Evolutionary conservation across 768 basidiomycete species (phyloP).

Genomic region (Kwoniella bestiolae): DNA sequence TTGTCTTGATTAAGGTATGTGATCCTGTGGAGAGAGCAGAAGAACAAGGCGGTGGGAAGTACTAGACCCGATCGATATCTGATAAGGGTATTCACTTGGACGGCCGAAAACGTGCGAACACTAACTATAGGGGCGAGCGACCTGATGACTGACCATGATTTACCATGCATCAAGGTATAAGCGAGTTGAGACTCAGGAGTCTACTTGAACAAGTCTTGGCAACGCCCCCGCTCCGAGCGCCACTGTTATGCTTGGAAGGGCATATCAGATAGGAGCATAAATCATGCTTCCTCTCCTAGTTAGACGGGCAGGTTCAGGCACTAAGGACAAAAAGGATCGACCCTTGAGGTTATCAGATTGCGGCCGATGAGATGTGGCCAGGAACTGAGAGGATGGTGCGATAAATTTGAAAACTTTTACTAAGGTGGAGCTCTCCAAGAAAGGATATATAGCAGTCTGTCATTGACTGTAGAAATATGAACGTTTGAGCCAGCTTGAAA

Average conservation of each 20-base stretch:
- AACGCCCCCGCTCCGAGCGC: background rate
- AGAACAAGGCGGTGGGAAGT: too few relatives aligned
- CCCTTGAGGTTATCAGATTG: background rate
- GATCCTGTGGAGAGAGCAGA: too few relatives aligned
- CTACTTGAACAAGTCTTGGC: background rate
- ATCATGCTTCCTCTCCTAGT: background rate
- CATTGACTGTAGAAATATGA: background rate
- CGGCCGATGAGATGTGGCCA: background rate
- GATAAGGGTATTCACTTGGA: background rate
- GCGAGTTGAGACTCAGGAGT: background rate
- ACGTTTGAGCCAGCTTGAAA: background rate
- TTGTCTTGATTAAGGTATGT: too few relatives aligned
- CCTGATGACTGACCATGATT: background rate
- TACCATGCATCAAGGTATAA: too few relatives aligned
- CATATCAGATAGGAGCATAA: background rate
- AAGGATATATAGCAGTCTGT: background rate
- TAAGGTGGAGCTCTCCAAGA: background rate
- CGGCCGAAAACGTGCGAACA: background rate
- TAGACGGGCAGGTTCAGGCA: background rate
- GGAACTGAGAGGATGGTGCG: background rate
- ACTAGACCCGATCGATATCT: background rate
- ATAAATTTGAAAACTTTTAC: background rate
- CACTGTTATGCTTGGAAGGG: background rate
- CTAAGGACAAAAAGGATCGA: background rate
- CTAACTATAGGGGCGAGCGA: background rate